These are phyloP conservation scores for Starmerella vaccinii DNA, from an alignment of 805 yeast species.

Conservation along the genomic window DNA sequence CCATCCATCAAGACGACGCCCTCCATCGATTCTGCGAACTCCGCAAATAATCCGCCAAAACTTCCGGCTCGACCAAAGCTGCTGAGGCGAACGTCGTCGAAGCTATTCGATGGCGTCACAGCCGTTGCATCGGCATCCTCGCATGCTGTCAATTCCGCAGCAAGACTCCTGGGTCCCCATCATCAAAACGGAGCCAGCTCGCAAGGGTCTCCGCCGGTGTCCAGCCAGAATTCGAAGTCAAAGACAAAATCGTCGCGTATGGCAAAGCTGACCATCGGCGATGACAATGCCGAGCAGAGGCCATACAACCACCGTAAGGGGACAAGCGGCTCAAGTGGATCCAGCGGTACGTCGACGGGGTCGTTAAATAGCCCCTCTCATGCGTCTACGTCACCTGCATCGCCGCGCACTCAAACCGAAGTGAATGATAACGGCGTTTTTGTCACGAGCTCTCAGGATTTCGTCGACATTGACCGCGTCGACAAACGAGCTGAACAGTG, in stretches of 20 bases:
- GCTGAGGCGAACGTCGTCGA: constrained; percentile 21
- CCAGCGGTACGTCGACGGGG: not conserved
- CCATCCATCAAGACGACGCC: not conserved
- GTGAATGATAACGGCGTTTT: not conserved
- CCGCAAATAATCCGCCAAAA: constrained; percentile 25
- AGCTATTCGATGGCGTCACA: constrained; percentile 16
- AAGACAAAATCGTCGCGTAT: not conserved
- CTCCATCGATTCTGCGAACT: not conserved
- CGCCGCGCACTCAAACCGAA: not conserved
- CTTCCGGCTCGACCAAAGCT: constrained; percentile 31
- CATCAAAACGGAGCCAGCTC: not conserved
- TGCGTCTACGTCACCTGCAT: not conserved
- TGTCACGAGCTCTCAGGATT: constrained; percentile 25
- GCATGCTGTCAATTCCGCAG: constrained; percentile 11
- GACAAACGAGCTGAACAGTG: constrained; percentile 49
- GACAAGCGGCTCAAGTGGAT: not conserved
- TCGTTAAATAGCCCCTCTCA: not conserved
- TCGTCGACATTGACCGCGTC: constrained; percentile 26
- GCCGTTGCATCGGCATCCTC: constrained; percentile 18
- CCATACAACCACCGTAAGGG: not conserved
- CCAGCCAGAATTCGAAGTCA: not conserved
- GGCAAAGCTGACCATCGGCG: not conserved
- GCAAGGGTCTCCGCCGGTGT: not conserved
- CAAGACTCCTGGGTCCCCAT: constrained; percentile 16
- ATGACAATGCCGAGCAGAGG: not conserved